These are phyloP conservation scores for Chaetomiaceae sp. DNA, from an alignment of 2,329 filamentous ascomycete species.

Conservation along the genomic window DNA sequence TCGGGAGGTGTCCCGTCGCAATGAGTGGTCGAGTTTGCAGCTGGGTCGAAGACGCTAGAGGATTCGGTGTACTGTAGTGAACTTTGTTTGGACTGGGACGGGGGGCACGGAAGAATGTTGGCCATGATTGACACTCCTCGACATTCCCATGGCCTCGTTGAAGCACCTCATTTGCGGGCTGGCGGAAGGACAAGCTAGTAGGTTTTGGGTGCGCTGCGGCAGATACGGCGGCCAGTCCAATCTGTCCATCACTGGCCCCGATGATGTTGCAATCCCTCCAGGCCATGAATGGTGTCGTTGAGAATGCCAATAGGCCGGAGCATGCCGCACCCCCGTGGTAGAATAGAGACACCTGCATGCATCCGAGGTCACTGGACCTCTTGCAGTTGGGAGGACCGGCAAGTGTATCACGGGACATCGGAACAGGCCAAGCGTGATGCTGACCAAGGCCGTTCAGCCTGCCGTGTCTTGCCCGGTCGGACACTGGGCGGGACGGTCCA, in stretches of 20 bases:
- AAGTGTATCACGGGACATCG: neutral
- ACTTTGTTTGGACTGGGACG: neutral
- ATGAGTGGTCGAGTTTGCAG: neutral
- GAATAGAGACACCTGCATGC: neutral
- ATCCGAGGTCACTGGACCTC: slow-evolving; percentile 9
- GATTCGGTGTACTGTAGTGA: neutral
- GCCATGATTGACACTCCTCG: neutral
- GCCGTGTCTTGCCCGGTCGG: neutral
- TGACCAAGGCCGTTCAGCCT: no score
- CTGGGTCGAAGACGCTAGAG: neutral
- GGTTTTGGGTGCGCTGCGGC: neutral
- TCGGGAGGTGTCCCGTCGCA: no score
- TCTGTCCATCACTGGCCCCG: no score
- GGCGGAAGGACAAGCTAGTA: neutral
- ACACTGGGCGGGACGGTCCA: slow-evolving; percentile 12
- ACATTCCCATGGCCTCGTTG: neutral
- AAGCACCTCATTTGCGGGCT: neutral
- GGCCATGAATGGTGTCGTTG: neutral
- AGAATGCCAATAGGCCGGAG: neutral
- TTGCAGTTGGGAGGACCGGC: no score
- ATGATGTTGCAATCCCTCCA: no score
- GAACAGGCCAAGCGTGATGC: neutral
- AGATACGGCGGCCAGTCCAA: neutral
- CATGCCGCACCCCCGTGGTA: neutral
- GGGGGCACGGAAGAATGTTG: neutral